Evolutionary conservation across 148 eudicot species (phyloP), one percentile per base, ranked within the genome.

Genomic region (Camellia lanceoleosa): DNA sequence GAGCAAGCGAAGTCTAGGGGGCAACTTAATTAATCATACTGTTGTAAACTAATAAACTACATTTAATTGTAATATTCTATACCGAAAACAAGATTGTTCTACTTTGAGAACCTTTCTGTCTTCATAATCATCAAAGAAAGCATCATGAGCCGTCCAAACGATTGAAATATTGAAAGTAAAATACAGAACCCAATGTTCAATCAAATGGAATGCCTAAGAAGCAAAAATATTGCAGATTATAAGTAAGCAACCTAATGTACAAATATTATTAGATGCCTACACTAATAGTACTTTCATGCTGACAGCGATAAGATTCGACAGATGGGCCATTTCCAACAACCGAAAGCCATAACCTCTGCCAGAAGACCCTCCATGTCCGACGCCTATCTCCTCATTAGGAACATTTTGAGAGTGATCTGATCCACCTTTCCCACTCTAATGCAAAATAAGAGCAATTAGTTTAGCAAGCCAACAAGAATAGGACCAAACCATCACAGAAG

Each of bases 281-380:
- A 16, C 90, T 73, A 77, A 96, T 97, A 80, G 92, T 84, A 56
- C 93, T 96, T 83, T 96, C 99, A 85, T 96, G 97, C 49, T 72
- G 83, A 49, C 86, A 90, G 30, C 98, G 90, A 82, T 93, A 96
- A 66, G 91, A 82, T 64, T 93, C 98, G 7, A 92, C 84, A 63
- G 99, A 96, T 79, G 87, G 56, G 71, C 85, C 85, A 85, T 82
- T 82, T 67, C 84, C 91, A 54, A 76, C 77, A 81, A 78, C 82
- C 73, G 84, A 59, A 18, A 87, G 59, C 63, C 75, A 75, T 74
- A 78, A 9, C 71, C 86, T 59, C 70, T 77, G 78, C 78, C 78
- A 62, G 85, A 79, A 74, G 73, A 51, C 10, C 71, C 73, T 41
- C 77, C 30, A 23, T 23, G 30, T 23, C 30, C 30, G 0, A 23